phyloP scores from a whole-genome alignment of 2,329 filamentous ascomycete genomes.

The Westerdykella sp. region DNA sequence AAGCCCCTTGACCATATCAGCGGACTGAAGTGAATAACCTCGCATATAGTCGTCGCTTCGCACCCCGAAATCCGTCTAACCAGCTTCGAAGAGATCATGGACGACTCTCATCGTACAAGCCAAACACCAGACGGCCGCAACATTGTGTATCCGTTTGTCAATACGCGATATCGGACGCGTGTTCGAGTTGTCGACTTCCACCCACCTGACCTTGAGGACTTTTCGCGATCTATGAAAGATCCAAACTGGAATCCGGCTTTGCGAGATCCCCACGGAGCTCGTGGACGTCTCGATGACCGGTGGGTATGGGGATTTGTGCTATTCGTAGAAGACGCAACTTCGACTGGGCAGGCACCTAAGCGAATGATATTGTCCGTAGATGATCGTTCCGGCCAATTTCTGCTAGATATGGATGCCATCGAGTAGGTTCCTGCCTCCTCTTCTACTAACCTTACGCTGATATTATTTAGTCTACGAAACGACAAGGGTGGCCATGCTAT shows the following conservation, averaged over 20 bases:
- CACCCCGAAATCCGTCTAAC: constrained; percentile 34
- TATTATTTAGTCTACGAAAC: constrained; percentile 49
- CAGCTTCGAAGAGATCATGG: constrained; percentile 43
- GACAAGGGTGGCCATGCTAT: constrained; percentile 34
- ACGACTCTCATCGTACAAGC: constrained; percentile 39
- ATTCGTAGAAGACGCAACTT: constrained; percentile 63
- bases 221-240: constrained; percentile 48
- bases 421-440: constrained; percentile 41
- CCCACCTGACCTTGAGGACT: constrained; percentile 64
- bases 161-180: constrained; percentile 61
- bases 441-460: constrained; percentile 6
- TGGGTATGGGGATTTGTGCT: constrained; percentile 88
- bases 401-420: constrained; percentile 51
- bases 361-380: constrained; percentile 64
- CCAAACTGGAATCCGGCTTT: constrained; percentile 19
- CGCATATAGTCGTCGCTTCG: constrained; percentile 42
- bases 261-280: not conserved
- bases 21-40: constrained; percentile 5
- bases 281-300: constrained; percentile 28
- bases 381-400: constrained; percentile 50
- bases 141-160: constrained; percentile 62
- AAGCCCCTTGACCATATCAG: constrained; percentile 10
- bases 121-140: constrained; percentile 30
- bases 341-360: constrained; percentile 19
- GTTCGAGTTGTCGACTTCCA: constrained; percentile 79